Base-by-base conservation (phyloP, 192 early-diverging fungal genomes). In the Coemansia sp. region DNA sequence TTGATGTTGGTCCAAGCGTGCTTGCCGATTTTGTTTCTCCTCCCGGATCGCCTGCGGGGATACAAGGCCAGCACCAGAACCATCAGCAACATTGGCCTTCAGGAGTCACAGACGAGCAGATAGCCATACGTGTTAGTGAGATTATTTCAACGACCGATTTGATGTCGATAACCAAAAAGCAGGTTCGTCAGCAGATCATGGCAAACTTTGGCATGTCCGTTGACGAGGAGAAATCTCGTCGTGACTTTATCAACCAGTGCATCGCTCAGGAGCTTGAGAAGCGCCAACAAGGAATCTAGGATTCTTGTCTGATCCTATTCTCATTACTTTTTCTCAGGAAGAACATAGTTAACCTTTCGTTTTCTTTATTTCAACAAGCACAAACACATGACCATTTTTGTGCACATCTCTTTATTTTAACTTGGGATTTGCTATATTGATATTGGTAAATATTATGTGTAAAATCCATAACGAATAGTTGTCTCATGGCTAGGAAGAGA, bases 131-230 rank as follows among this genome's bases (percentile, higher is more conserved):
- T 67, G 89, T 93, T 43, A 85, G 85, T 63, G 90, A 90, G 68
- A 92, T 97, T 39, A 86, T 99, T 20, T 76, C 88, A 13, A 92
- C 91, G 0, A 94, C 93, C 9, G 91, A 99, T 69, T 76, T 99
- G 62, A 98, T 97, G 96, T 93, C 90, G n/a, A 91, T 99, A 56
- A 99, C 98, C 49, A 98, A 99, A 87, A 98, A 98, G 81, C 92
- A 94, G 86, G 95, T 98, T n/a, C 93, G 97, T 54, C 92, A 96
- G 68, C 87, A 95, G 74, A 75, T 99, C 53, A 87, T 90, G 63
- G 76, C 75, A 12, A 72, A 85, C 60, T 95, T 97, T 83, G 90
- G 90, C 16, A 82, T 91, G 48, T 59, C 72, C 25, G 59, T 70
- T 12, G 81, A 84, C 16, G 97, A 99, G 59, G 83, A 96, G 85